These are phyloP conservation scores for Saccharomyces hybrid DNA, from an alignment of 1,139 yeast species.

Conservation along the genomic window DNA sequence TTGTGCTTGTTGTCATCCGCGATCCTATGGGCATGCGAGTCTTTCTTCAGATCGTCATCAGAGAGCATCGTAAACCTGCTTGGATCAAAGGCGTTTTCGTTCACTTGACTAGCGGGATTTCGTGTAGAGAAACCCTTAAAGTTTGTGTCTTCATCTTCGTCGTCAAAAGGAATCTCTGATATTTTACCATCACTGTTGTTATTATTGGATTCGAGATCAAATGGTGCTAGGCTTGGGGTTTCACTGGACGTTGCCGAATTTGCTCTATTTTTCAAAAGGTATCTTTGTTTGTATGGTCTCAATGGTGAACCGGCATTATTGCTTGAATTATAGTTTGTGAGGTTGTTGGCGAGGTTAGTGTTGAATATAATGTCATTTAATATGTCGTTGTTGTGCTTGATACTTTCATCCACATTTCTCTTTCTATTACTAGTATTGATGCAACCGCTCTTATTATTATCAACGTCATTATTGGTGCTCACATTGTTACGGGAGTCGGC, in stretches of 20 bases:
- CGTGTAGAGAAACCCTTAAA: not conserved
- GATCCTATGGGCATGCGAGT: not conserved
- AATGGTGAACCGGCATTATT: slow-evolving; percentile 3
- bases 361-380: slow-evolving; percentile 4
- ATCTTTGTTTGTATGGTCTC: slow-evolving; percentile 13
- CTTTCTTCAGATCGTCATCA: not conserved
- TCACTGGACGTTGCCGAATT: slow-evolving; percentile 14
- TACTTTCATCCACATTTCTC: slow-evolving; percentile 2
- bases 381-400: slow-evolving; percentile 3
- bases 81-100: not conserved
- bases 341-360: slow-evolving; percentile 3
- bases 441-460: not conserved
- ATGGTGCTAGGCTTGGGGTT: slow-evolving; percentile 5
- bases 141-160: slow-evolving; percentile 10
- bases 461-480: not conserved
- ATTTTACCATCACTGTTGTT: slow-evolving; percentile 13
- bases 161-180: slow-evolving; percentile 26
- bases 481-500: not conserved
- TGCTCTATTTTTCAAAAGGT: slow-evolving; percentile 22
- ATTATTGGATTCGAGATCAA: not conserved
- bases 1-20: not conserved
- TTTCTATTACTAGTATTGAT: not conserved
- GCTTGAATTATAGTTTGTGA: slow-evolving; percentile 2
- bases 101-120: not conserved
- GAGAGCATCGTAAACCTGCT: not conserved